phyloP scores from a whole-genome alignment of 345 rosid species.

The Clausena lansium region DNA sequence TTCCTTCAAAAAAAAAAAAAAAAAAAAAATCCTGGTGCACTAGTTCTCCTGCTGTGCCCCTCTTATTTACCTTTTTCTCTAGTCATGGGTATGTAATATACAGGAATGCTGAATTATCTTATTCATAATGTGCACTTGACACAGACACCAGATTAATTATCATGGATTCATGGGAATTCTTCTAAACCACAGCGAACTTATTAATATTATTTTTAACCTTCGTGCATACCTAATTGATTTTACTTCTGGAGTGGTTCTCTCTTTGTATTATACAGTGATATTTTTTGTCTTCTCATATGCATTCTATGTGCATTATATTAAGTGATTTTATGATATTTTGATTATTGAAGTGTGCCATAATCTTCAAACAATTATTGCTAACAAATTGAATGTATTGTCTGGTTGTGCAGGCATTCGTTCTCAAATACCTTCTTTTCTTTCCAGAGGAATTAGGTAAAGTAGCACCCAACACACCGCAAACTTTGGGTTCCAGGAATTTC shows the following conservation, averaged over 20 bases:
- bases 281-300: background rate
- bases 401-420: constrained; percentile 85
- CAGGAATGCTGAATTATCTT: background rate
- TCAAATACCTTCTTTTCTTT: constrained; percentile 87
- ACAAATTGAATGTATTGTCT: constrained; percentile 18
- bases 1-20: no score
- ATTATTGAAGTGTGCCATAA: background rate
- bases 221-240: background rate
- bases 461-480: constrained; percentile 33
- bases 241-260: background rate
- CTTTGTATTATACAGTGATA: background rate
- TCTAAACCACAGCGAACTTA: background rate
- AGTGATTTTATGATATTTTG: constrained; percentile 6
- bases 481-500: constrained; percentile 41
- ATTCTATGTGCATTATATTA: background rate
- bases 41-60: no score
- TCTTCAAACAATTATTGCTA: constrained; percentile 9
- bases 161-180: background rate
- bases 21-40: background rate
- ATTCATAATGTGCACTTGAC: background rate
- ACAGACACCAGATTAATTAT: background rate
- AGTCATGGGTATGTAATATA: background rate
- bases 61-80: background rate
- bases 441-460: constrained; percentile 56
- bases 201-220: background rate